These are phyloP conservation scores for Amanita fuliginea DNA, from an alignment of 768 basidiomycete species.

Conservation along the genomic window DNA sequence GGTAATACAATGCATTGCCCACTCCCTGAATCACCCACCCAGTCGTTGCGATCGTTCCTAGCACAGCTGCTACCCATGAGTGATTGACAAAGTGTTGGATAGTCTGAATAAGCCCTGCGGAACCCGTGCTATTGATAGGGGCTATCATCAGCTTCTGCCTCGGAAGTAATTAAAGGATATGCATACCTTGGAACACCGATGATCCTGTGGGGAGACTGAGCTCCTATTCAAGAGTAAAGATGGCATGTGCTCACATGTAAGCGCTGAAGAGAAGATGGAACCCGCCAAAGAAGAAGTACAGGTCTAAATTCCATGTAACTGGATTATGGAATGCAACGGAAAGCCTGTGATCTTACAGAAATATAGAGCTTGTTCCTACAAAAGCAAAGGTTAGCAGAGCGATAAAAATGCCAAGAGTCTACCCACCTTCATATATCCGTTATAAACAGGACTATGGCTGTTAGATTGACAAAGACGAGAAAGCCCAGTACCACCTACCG, in stretches of 20 bases:
- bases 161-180: conserved; percentile 17
- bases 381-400: conserved; percentile 12
- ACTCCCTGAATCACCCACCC: conserved; percentile 85
- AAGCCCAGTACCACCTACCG: conserved; percentile 38
- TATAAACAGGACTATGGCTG: conserved; percentile 76
- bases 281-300: conserved; percentile 95
- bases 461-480: conserved; percentile 7
- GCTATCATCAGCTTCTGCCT: conserved; percentile 20
- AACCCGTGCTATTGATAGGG: conserved; percentile 58
- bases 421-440: conserved; percentile 90
- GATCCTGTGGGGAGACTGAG: conserved; percentile 49
- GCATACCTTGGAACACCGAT: conserved; percentile 81
- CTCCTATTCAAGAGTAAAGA: conserved; percentile 14
- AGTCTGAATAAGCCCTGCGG: conserved; percentile 90
- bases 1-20: conserved; percentile 74
- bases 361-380: conserved; percentile 85
- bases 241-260: conserved; percentile 60
- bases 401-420: conserved; percentile 8
- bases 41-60: conserved; percentile 70
- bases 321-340: conserved; percentile 16
- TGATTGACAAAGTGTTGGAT: conserved; percentile 68
- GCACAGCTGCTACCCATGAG: conserved; percentile 68
- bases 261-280: conserved; percentile 89
- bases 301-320: conserved; percentile 43
- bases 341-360: conserved; percentile 54